Evolutionary conservation across 805 yeast genomes (phyloP).

Genomic region (Candida pseudofarinosa): DNA sequence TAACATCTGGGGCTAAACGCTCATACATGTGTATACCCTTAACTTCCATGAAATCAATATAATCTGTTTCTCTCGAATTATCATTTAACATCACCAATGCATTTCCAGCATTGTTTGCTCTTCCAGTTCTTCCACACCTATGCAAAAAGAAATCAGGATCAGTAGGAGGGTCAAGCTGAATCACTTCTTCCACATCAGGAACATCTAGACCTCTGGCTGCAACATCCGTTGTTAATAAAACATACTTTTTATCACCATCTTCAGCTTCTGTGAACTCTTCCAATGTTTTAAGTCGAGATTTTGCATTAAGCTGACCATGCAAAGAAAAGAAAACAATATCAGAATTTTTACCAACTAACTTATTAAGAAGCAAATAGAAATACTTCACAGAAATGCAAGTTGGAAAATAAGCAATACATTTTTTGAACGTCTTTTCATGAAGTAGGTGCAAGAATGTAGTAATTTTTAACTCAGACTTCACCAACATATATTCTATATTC

Average conservation of each 20-base stretch:
- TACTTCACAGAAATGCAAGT: slow-evolving; percentile 82
- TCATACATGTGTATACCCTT: slow-evolving; percentile 51
- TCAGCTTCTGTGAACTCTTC: slow-evolving; percentile 52
- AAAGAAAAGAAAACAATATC: slow-evolving; percentile 58
- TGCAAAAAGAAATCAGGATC: slow-evolving; percentile 91
- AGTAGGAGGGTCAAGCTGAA: slow-evolving; percentile 94
- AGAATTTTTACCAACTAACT: slow-evolving; percentile 27
- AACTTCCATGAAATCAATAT: slow-evolving; percentile 73
- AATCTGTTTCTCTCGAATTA: slow-evolving; percentile 77
- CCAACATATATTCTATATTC: slow-evolving; percentile 54
- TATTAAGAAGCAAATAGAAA: slow-evolving; percentile 56
- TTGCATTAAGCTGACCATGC: slow-evolving; percentile 88
- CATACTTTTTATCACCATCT: slow-evolving; percentile 40
- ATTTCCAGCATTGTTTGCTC: slow-evolving; percentile 81
- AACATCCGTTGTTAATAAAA: slow-evolving; percentile 92
- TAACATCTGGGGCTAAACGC: slow-evolving; percentile 22
- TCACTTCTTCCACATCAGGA: slow-evolving; percentile 88
- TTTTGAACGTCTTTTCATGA: slow-evolving; percentile 54
- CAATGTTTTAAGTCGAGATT: slow-evolving; percentile 71
- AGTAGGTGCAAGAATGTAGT: slow-evolving; percentile 54
- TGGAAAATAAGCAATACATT: slow-evolving; percentile 88
- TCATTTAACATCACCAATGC: slow-evolving; percentile 70
- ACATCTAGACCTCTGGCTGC: slow-evolving; percentile 97
- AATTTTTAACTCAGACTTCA: slow-evolving; percentile 59
- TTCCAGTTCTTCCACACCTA: slow-evolving; percentile 91